These are phyloP conservation scores for Chytriomyces sp. DNA, from an alignment of 192 early-diverging fungal genomes.

Conservation along the genomic window DNA sequence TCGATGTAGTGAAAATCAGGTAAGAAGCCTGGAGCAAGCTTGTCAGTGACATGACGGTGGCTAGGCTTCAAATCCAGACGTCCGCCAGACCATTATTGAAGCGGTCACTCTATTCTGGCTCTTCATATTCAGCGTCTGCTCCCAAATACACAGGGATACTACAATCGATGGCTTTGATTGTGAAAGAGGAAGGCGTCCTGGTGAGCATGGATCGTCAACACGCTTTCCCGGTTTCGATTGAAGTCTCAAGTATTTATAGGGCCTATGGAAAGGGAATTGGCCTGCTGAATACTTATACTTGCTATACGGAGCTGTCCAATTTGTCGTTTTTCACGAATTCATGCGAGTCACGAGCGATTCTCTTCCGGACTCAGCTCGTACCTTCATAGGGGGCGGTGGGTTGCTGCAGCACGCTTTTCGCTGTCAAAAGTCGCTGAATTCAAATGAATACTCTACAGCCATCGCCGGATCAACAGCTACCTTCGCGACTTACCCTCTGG, in stretches of 20 bases:
- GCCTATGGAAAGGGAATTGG: constrained; percentile 92
- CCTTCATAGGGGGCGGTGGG: constrained; percentile 69
- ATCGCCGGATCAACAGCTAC: constrained; percentile 82
- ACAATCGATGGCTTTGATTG: constrained; percentile 68
- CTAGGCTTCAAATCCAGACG: constrained; percentile 33
- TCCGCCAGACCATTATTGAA: background rate
- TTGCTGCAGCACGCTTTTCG: background rate
- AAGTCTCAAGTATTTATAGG: constrained; percentile 36
- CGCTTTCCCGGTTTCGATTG: background rate
- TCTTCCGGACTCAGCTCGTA: constrained; percentile 22
- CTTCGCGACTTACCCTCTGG: constrained; percentile 87
- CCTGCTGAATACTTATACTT: constrained; percentile 93
- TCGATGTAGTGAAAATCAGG: constrained; percentile 94
- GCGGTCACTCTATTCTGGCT: no score
- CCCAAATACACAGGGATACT: constrained; percentile 67
- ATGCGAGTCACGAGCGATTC: constrained; percentile 24
- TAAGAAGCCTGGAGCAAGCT: constrained; percentile 11
- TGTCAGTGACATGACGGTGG: background rate
- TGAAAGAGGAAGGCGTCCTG: constrained; percentile 77
- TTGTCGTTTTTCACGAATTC: constrained; percentile 71
- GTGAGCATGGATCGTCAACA: constrained; percentile 52
- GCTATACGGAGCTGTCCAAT: constrained; percentile 86
- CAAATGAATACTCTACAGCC: constrained; percentile 29
- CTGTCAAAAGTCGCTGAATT: background rate
- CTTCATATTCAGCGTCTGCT: background rate